A percentile compares a stretch with the other conserved stretches of the same genome.
phyloP scores from a whole-genome alignment of 345 rosid genomes.

The Brassica cretica region DNA sequence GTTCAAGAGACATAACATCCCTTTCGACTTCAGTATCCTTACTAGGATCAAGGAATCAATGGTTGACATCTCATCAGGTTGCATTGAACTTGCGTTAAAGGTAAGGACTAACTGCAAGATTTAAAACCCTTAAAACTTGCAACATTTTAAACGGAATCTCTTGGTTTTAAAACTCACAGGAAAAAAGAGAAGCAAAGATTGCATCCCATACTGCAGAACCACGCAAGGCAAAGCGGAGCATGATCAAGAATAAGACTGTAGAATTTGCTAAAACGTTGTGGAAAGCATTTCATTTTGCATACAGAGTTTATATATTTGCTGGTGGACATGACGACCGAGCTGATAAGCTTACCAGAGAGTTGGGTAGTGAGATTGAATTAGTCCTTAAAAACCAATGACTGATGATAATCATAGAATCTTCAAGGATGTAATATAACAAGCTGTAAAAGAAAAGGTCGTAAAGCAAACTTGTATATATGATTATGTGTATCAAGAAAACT shows the following conservation, averaged over 20 bases:
- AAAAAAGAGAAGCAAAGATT: conserved; percentile 56
- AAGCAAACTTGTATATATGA: conserved; percentile 34
- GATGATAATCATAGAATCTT: too few relatives aligned
- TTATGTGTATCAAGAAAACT: conserved; percentile 20
- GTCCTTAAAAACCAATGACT: conserved; percentile 39
- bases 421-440: background rate
- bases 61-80: conserved; percentile 86
- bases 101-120: conserved; percentile 37
- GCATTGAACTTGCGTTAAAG: conserved; percentile 81
- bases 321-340: conserved; percentile 91
- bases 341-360: conserved; percentile 66
- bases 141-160: background rate
- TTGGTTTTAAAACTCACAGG: conserved; percentile 45
- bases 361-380: conserved; percentile 66
- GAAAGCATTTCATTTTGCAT: conserved; percentile 86
- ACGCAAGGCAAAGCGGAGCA: conserved; percentile 27
- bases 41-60: conserved; percentile 62
- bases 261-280: conserved; percentile 54
- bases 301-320: conserved; percentile 68
- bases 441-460: background rate
- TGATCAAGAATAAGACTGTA: conserved; percentile 28
- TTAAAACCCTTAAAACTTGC: background rate
- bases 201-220: conserved; percentile 6
- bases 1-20: conserved; percentile 60
- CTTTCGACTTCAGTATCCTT: conserved; percentile 68